These are phyloP conservation scores for Somion occarium DNA, from an alignment of 1,284 basidiomycete genomes.

Conservation along the genomic window DNA sequence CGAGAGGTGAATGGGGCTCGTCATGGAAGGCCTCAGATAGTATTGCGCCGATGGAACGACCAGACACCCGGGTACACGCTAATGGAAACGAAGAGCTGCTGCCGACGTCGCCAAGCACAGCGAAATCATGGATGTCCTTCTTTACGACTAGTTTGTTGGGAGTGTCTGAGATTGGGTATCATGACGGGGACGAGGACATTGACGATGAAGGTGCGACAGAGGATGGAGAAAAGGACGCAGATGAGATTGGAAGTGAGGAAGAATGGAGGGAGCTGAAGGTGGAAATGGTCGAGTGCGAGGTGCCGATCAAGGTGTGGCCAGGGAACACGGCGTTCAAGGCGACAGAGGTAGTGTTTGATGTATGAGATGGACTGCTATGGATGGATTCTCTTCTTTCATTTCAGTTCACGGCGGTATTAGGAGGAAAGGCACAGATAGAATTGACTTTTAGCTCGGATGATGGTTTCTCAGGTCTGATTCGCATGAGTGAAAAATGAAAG, in stretches of 20 bases:
- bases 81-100: constrained; percentile 10
- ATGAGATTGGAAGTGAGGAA: constrained; percentile 52
- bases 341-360: constrained; percentile 73
- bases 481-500: not conserved
- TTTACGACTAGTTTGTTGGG: constrained; percentile 52
- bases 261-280: constrained; percentile 62
- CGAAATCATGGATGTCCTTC: constrained; percentile 49
- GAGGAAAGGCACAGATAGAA: not conserved
- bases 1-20: constrained; percentile 61
- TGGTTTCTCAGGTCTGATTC: too few species aligned
- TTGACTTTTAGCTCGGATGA: not conserved
- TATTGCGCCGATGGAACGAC: constrained; percentile 60
- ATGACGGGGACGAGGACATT: constrained; percentile 49
- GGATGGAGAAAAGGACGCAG: constrained; percentile 33
- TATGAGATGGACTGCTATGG: constrained; percentile 23
- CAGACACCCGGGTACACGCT: constrained; percentile 12
- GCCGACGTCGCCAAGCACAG: constrained; percentile 20
- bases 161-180: constrained; percentile 42
- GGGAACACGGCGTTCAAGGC: constrained; percentile 87
- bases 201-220: constrained; percentile 19
- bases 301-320: constrained; percentile 84
- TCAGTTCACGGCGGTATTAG: not conserved
- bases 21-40: constrained; percentile 54
- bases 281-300: constrained; percentile 88
- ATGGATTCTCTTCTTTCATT: too few species aligned